A percentile compares a stretch with the other conserved stretches of the same genome.
Conservation (phyloP, 2,329 filamentous ascomycete species). For the Helminthosporium solani region DNA sequence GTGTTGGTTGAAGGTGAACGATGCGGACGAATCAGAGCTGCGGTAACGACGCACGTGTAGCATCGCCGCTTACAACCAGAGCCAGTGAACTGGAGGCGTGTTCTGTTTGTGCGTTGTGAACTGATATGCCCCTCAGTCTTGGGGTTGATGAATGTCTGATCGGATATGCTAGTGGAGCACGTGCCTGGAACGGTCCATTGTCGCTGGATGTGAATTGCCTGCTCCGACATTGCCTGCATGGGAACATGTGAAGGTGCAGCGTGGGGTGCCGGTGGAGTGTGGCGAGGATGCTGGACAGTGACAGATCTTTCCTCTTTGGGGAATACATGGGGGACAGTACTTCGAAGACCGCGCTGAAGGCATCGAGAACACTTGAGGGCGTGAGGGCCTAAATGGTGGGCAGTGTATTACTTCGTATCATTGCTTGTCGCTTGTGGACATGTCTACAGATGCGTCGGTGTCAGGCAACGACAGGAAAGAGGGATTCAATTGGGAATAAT, state of each 20-base stretch:
- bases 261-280: background rate
- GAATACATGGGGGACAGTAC: background rate
- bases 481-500: background rate
- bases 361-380: too few species aligned
- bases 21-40: background rate
- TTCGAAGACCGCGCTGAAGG: too few species aligned
- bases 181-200: background rate
- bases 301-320: background rate
- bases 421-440: too few species aligned
- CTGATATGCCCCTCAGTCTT: constrained; percentile 6
- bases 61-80: background rate
- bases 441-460: too few species aligned
- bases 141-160: constrained; percentile 1
- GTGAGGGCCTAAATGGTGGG: too few species aligned
- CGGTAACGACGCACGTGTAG: background rate
- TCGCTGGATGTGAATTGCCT: too few species aligned
- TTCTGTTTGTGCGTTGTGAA: constrained; percentile 5
- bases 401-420: too few species aligned
- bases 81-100: constrained; percentile 5
- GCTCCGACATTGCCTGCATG: too few species aligned
- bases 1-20: background rate
- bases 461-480: too few species aligned
- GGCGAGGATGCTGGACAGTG: background rate
- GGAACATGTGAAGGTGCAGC: background rate
- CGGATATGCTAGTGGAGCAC: background rate